Evolutionary conservation across 2,329 filamentous ascomycete genomes (phyloP).

Genomic region (Xylaria digitata): DNA sequence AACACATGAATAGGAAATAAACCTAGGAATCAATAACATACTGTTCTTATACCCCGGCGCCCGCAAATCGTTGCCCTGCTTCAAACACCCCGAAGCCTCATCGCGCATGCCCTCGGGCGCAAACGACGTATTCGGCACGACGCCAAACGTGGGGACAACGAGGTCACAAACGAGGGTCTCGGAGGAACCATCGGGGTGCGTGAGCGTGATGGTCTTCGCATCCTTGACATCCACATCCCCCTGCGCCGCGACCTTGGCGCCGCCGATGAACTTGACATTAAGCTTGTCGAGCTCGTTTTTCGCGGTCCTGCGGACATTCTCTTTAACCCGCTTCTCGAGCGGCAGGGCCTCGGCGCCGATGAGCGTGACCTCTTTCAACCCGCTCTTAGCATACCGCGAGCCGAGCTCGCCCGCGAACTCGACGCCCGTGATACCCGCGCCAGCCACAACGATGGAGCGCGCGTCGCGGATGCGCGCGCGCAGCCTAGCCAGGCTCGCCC

Average conservation of each 20-base stretch:
- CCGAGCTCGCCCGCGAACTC: constrained; percentile 65
- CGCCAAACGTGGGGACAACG: constrained; percentile 61
- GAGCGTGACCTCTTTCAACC: constrained; percentile 60
- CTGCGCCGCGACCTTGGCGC: constrained; percentile 51
- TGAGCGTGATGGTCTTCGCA: constrained; percentile 37
- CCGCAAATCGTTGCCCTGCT: constrained; percentile 54
- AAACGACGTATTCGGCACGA: constrained; percentile 59
- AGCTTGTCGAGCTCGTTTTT: constrained; percentile 57
- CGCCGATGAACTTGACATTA: constrained; percentile 56
- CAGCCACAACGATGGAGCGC: constrained; percentile 62
- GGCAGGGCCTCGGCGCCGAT: constrained; percentile 56
- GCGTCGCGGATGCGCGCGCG: constrained; percentile 56
- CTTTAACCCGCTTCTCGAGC: constrained; percentile 49
- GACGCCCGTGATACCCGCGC: constrained; percentile 62
- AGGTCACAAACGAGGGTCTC: constrained; percentile 57
- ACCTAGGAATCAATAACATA: neutral
- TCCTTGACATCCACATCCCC: neutral
- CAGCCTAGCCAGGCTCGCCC: constrained; percentile 52
- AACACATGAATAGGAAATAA: neutral
- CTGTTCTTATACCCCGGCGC: constrained; percentile 51
- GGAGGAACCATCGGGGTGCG: constrained; percentile 49
- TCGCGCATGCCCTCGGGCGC: constrained; percentile 53
- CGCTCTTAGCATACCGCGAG: constrained; percentile 55
- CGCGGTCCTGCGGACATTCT: constrained; percentile 54
- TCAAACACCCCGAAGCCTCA: constrained; percentile 50